Conservation (phyloP, 495 filamentous ascomycete species). For the Penicillium paradoxum region DNA sequence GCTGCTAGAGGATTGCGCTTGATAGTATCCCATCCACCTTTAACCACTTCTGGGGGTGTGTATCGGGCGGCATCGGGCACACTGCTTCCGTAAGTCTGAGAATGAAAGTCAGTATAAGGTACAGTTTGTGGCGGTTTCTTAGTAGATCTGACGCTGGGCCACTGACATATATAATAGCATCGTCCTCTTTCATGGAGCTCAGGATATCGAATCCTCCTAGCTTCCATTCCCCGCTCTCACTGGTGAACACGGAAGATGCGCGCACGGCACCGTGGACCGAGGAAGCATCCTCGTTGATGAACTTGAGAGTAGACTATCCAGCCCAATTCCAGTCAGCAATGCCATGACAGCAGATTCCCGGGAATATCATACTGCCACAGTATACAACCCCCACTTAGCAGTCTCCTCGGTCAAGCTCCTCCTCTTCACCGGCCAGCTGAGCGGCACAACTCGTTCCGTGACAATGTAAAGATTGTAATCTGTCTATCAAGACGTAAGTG, state of each 20-base stretch:
- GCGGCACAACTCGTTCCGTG: conserved; percentile 79
- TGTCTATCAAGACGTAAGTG: conserved; percentile 49
- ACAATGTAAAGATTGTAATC: conserved; percentile 92
- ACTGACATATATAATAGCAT: conserved; percentile 82
- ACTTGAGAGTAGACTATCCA: conserved; percentile 77
- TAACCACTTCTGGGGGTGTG: conserved; percentile 79
- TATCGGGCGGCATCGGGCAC: conserved; percentile 79
- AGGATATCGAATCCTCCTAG: conserved; percentile 88
- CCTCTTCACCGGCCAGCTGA: conserved; percentile 80
- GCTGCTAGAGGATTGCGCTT: conserved; percentile 78
- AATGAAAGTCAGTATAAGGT: conserved; percentile 7
- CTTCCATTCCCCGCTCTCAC: conserved; percentile 98
- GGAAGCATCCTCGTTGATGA: conserved; percentile 88
- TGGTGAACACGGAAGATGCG: conserved; percentile 79
- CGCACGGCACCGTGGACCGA: conserved; percentile 85
- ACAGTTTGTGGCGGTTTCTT: background rate
- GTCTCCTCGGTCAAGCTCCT: conserved; percentile 83
- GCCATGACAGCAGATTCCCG: background rate
- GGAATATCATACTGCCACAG: conserved; percentile 59
- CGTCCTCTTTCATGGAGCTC: conserved; percentile 92
- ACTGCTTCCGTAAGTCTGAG: conserved; percentile 75
- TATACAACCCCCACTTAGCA: conserved; percentile 89
- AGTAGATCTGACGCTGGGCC: too few species aligned
- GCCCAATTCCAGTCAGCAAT: conserved; percentile 5
- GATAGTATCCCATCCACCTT: conserved; percentile 80